These are phyloP conservation scores for Grigorovia humatica DNA, from an alignment of 805 yeast species.

Conservation along the genomic window DNA sequence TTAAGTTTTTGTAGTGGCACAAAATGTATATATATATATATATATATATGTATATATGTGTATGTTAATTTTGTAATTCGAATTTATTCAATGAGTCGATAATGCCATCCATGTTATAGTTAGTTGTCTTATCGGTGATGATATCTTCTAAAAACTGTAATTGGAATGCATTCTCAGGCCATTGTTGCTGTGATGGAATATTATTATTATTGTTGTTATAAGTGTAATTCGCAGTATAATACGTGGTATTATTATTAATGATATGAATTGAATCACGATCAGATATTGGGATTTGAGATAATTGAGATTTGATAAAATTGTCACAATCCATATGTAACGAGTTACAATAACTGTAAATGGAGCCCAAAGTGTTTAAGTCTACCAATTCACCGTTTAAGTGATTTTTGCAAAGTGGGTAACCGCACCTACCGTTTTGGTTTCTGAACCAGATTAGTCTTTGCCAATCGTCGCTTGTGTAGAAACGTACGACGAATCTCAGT, in stretches of 20 bases:
- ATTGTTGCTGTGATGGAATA: constrained; percentile 3
- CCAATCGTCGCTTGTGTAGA: constrained; percentile 56
- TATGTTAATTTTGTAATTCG: neutral
- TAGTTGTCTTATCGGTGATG: constrained; percentile 13
- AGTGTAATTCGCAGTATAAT: no score
- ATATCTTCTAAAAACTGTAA: constrained; percentile 31
- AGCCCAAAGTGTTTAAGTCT: constrained; percentile 11
- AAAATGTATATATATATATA: no score
- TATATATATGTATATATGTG: no score
- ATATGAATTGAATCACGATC: constrained; percentile 44
- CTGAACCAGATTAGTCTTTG: constrained; percentile 69
- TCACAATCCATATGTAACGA: constrained; percentile 74
- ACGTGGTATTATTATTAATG: no score
- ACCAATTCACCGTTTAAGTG: constrained; percentile 6
- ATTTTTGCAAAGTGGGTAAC: constrained; percentile 63
- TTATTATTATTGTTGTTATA: neutral
- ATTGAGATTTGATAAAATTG: constrained; percentile 42
- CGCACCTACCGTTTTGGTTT: constrained; percentile 67
- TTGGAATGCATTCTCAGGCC: neutral
- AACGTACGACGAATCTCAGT: constrained; percentile 53
- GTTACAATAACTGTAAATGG: constrained; percentile 42
- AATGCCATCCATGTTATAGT: constrained; percentile 14
- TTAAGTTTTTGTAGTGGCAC: neutral
- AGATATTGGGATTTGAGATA: constrained; percentile 41
- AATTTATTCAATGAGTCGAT: neutral